These are phyloP conservation scores for Yarrowia bubula DNA, from an alignment of 805 yeast species.

Conservation along the genomic window DNA sequence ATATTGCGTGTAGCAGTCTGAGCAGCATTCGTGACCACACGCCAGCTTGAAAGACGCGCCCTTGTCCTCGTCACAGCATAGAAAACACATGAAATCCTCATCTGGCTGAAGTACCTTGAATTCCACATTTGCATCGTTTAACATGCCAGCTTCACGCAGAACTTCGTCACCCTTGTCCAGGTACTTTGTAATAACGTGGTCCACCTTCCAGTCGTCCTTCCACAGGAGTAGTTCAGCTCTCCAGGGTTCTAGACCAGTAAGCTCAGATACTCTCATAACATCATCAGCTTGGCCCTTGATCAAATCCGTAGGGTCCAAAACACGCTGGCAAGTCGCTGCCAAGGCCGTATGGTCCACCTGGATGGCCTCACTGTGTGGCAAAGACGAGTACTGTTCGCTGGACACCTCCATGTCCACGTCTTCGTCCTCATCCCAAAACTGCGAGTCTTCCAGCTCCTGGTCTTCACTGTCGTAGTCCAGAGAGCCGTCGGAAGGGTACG, in stretches of 20 bases:
- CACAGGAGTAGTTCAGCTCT: conserved; percentile 11
- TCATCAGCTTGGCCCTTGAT: neutral
- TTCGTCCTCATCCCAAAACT: conserved; percentile 11
- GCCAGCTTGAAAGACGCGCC: conserved; percentile 49
- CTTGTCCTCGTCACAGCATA: conserved; percentile 65
- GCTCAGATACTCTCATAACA: neutral
- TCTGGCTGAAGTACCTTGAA: conserved; percentile 31
- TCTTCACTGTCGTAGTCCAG: conserved; percentile 14
- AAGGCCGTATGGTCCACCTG: neutral
- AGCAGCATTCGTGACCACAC: conserved; percentile 74
- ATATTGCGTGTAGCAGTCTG: conserved; percentile 64
- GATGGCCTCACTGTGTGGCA: conserved; percentile 8
- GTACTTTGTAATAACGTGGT: conserved; percentile 23
- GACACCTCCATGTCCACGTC: neutral
- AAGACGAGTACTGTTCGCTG: neutral
- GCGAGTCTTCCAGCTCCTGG: conserved; percentile 13
- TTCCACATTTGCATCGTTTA: conserved; percentile 33
- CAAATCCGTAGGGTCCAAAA: neutral
- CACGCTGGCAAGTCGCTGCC: neutral
- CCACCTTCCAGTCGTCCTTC: conserved; percentile 26
- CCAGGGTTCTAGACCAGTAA: conserved; percentile 21
- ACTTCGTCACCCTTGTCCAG: neutral
- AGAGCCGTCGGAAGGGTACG: neutral
- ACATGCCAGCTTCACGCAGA: conserved; percentile 20
- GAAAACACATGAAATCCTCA: conserved; percentile 50